phyloP scores from a whole-genome alignment of 371 early-diverging fungal genomes.

The Lichtheimia ramosa region DNA sequence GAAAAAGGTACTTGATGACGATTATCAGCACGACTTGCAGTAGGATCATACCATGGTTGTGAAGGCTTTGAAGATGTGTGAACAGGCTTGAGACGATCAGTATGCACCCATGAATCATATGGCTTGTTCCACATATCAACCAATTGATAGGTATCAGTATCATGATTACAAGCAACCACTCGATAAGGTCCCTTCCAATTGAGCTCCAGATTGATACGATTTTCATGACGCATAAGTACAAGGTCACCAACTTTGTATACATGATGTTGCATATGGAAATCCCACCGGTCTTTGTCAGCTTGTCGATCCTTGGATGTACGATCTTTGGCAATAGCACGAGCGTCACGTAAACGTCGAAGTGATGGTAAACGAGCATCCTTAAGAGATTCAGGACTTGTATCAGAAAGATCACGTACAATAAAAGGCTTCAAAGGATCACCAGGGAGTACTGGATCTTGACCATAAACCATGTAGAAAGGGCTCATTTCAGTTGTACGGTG shows the following conservation, averaged over 20 bases:
- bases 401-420: neutral
- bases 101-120: constrained; percentile 13
- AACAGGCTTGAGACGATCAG: constrained; percentile 4
- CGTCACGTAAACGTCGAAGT: constrained; percentile 1
- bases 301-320: constrained; percentile 2
- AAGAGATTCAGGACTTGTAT: neutral
- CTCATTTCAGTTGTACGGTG: constrained; percentile 11
- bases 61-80: neutral
- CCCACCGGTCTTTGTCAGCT: constrained; percentile 25
- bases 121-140: neutral
- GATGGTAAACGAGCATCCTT: neutral
- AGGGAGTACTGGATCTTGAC: constrained; percentile 17
- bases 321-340: constrained; percentile 15
- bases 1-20: neutral
- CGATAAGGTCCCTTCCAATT: constrained; percentile 15
- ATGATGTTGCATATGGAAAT: constrained; percentile 7
- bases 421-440: constrained; percentile 8
- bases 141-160: constrained; percentile 12
- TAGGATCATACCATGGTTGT: constrained; percentile 7
- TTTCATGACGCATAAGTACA: constrained; percentile 13
- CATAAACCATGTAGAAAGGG: constrained; percentile 20
- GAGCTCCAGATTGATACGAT: constrained; percentile 4
- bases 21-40: neutral
- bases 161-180: neutral
- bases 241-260: constrained; percentile 12